phyloP scores from a whole-genome alignment of 129 eudicot genomes.

The Pseudognaphalium luteoalbum region DNA sequence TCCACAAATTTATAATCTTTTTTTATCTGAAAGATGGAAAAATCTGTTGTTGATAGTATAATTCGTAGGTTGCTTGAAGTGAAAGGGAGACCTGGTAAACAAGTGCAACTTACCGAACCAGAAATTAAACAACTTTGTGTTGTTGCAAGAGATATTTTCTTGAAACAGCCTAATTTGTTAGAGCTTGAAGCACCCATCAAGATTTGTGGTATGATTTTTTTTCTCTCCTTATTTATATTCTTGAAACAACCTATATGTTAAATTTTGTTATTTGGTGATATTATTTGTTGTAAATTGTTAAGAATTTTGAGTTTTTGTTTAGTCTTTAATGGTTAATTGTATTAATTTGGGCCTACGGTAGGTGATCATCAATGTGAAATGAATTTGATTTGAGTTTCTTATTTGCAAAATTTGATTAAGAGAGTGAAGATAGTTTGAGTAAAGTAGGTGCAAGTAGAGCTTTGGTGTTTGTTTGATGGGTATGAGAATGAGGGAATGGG shows the following conservation, averaged over 20 bases:
- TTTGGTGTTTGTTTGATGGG: no score
- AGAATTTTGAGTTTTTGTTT: slow-evolving; percentile 1
- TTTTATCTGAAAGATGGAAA: slow-evolving; percentile 30
- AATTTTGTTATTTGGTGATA: not conserved
- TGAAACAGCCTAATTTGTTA: slow-evolving; percentile 47
- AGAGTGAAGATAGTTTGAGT: no score
- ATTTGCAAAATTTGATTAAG: no score
- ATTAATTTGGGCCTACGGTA: not conserved
- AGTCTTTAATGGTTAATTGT: not conserved
- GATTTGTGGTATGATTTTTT: slow-evolving; percentile 47
- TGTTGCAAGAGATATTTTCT: slow-evolving; percentile 49
- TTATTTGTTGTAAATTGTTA: not conserved
- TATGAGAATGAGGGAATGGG: no score
- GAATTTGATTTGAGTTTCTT: no score
- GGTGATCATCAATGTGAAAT: no score
- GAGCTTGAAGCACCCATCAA: slow-evolving; percentile 64
- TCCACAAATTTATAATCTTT: not conserved
- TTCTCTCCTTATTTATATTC: not conserved
- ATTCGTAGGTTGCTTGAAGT: slow-evolving; percentile 49
- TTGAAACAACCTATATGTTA: not conserved
- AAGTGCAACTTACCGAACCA: slow-evolving; percentile 53
- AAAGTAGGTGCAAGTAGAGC: no score
- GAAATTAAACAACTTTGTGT: slow-evolving; percentile 62
- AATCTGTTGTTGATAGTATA: slow-evolving; percentile 40
- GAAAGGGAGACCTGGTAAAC: slow-evolving; percentile 52